These are phyloP conservation scores for Suillus hirtellus DNA, from an alignment of 768 basidiomycete genomes.

Conservation along the genomic window DNA sequence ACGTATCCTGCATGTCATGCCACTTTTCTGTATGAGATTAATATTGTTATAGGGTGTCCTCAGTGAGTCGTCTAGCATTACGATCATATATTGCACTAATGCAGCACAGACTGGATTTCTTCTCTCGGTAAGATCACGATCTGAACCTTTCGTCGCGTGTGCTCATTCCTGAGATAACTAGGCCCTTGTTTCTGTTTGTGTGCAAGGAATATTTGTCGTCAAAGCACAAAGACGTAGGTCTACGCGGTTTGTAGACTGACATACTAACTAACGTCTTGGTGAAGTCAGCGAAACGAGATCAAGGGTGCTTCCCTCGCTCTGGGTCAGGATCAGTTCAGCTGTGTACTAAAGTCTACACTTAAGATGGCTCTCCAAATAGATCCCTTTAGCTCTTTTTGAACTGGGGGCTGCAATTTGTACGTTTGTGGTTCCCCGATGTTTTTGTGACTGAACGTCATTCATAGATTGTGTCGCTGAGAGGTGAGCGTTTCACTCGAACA, in stretches of 20 bases:
- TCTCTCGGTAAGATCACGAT: background rate
- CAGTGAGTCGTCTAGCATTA: background rate
- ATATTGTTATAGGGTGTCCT: background rate
- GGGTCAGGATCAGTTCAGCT: slow-evolving; percentile 2
- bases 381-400: background rate
- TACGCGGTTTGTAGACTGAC: background rate
- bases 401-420: background rate
- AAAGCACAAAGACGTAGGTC: slow-evolving; percentile 3
- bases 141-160: background rate
- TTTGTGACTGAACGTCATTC: background rate
- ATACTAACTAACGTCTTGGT: background rate
- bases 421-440: background rate
- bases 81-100: background rate
- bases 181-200: background rate
- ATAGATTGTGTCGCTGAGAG: slow-evolving; percentile 2
- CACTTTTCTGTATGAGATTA: background rate
- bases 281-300: slow-evolving; percentile 5
- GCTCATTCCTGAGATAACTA: background rate
- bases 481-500: background rate
- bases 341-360: background rate
- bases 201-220: slow-evolving; percentile 6
- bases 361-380: background rate
- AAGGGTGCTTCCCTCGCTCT: slow-evolving; percentile 2
- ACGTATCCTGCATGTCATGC: background rate
- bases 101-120: background rate